Evolutionary conservation across 1,139 yeast genomes (phyloP).

Genomic region (Saccharomycopsis crataegensis): DNA sequence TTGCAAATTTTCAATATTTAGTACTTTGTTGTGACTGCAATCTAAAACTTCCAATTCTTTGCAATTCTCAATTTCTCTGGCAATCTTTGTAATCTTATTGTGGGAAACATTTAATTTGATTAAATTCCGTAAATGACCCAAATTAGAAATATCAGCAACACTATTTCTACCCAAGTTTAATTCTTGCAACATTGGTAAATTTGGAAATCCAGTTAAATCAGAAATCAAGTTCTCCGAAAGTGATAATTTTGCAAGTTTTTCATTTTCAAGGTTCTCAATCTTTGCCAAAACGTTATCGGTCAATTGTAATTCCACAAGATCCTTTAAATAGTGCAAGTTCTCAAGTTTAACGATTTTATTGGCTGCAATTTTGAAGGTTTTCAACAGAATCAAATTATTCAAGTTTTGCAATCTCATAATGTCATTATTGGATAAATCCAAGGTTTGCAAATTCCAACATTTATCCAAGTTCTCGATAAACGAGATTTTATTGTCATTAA

Average conservation of each 20-base stretch:
- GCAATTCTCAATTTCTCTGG: conserved; percentile 27
- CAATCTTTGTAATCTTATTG: conserved; percentile 29
- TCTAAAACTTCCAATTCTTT: conserved; percentile 3
- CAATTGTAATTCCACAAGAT: conserved; percentile 2
- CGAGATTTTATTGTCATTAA: conserved; percentile 39
- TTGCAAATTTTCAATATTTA: conserved; percentile 27
- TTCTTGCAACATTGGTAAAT: conserved; percentile 5
- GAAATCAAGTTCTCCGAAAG: conserved; percentile 35
- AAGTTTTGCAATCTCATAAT: conserved; percentile 34
- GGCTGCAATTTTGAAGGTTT: conserved; percentile 38
- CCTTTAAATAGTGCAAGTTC: conserved; percentile 34
- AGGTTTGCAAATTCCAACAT: conserved; percentile 23
- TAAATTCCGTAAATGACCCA: conserved; percentile 34
- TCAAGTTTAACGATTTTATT: conserved; percentile 33
- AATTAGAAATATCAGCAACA: conserved; percentile 20
- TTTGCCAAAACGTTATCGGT: conserved; percentile 6
- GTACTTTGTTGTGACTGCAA: conserved; percentile 8
- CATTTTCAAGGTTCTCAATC: conserved; percentile 7
- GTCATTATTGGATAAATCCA: conserved; percentile 36
- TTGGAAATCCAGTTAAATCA: conserved; percentile 1
- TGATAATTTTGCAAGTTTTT: conserved; percentile 35
- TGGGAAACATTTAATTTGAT: conserved; percentile 36
- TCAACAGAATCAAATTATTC: conserved; percentile 34
- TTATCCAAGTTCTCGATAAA: conserved; percentile 20
- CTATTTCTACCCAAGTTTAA: conserved; percentile 4